phyloP scores from a whole-genome alignment of 2,329 filamentous ascomycete genomes.

The Penicillium oxalicum region DNA sequence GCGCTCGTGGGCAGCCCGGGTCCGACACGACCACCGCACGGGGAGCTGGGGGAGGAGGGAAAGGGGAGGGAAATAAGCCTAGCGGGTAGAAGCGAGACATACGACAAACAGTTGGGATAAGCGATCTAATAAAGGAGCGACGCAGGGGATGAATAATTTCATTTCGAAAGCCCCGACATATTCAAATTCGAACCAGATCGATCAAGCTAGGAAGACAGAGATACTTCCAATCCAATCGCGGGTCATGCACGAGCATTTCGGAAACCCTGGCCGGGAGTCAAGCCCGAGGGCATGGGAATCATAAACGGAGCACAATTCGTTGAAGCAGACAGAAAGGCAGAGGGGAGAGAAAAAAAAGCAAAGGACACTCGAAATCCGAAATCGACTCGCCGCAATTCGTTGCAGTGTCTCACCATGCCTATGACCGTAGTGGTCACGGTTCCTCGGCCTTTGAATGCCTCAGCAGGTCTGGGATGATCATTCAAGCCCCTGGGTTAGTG shows the following conservation, averaged over 20 bases:
- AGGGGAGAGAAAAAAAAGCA: slow-evolving; percentile 2
- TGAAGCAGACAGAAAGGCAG: too few relatives aligned
- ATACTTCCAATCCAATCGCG: neutral
- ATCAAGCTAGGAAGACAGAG: neutral
- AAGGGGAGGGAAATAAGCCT: neutral
- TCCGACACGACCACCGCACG: slow-evolving; percentile 8
- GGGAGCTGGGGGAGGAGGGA: slow-evolving; percentile 3
- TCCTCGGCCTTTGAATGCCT: slow-evolving; percentile 18
- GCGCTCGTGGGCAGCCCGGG: slow-evolving; percentile 1
- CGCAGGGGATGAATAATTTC: neutral
- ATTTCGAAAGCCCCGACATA: neutral
- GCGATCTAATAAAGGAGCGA: slow-evolving; percentile 2
- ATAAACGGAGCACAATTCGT: too few relatives aligned
- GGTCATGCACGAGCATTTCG: neutral
- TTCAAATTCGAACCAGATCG: neutral
- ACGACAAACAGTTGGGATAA: slow-evolving; percentile 2
- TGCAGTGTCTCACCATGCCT: slow-evolving; percentile 30
- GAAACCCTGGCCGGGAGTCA: neutral
- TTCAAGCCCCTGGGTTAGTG: slow-evolving; percentile 19
- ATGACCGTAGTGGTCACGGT: slow-evolving; percentile 8
- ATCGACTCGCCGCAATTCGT: slow-evolving; percentile 22
- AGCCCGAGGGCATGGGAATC: neutral
- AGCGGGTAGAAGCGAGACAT: slow-evolving; percentile 1
- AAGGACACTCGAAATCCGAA: slow-evolving; percentile 5
- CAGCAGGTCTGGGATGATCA: slow-evolving; percentile 23